Evolutionary conservation across 352 stramenopile genomes (phyloP), one percentile per base, ranked within the genome.

Genomic region (Phytophthora kernoviae): DNA sequence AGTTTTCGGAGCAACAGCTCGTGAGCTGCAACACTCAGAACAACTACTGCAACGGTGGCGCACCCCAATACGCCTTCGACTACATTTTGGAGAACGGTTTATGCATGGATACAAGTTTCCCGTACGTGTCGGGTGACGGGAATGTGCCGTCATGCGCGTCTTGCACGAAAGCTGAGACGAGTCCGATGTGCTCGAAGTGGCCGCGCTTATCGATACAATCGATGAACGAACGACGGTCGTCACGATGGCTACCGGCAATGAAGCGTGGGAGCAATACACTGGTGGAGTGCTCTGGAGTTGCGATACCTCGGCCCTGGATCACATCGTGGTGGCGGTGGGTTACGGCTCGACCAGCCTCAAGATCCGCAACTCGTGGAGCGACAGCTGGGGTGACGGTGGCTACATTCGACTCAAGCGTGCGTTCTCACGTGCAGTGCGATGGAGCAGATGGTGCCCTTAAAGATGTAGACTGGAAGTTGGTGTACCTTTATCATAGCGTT

Each of bases 321-420:
- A 99, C 71, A 97, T 93, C 44, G 94, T 99, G 20, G 75, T 99
- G 41, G 89, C 86, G 1, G 93, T 99, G 14, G 96, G 96, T 12
- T 99, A 99, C 75, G 88, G 88, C 46, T 68, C 66, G 15, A 78
- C 68, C 1, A 73, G 71, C 21, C 96, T 89, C 84, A 98, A 98
- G 73, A 84, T 99, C 30, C 97, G 96, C 63, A 99, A 99, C 80
- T 97, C 94, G 33, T 99, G 96, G 96, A 96, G 96, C 22, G 52
- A 73, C 4, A 73, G 54, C 12, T 98, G 94, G 94, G 96, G 96
- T 64, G 86, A 97, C 51, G 60, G 81, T 20, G 95, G 95, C 41
- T 98, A 97, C 79, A 95, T 99, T 46, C 84, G 82, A 20, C 67
- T 99, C 7, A 67, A 83, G 4, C 92, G 43, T 82, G 93, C 72